Percentiles rank a stretch among this genome's conserved stretches.
These are phyloP conservation scores for Hydnum rufescens DNA, from an alignment of 768 basidiomycete species.

Conservation along the genomic window DNA sequence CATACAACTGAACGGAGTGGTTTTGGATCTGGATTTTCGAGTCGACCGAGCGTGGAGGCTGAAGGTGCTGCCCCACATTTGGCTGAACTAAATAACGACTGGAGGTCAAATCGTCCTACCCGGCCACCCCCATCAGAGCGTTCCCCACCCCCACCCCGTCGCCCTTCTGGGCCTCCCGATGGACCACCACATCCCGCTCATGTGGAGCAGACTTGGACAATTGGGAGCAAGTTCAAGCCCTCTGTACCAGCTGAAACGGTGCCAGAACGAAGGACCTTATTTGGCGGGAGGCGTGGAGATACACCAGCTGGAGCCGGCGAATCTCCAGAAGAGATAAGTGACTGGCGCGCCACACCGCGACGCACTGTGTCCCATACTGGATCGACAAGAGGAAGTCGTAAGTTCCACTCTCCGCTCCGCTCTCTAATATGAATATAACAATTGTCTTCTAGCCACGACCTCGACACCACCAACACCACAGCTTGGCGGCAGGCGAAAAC, in stretches of 20 bases:
- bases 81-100: constrained; percentile 46
- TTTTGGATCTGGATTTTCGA: constrained; percentile 7
- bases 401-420: constrained; percentile 13
- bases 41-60: constrained; percentile 15
- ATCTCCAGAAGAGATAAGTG: constrained; percentile 16
- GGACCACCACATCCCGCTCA: constrained; percentile 34
- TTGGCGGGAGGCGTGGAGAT: constrained; percentile 14
- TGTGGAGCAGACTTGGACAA: constrained; percentile 58
- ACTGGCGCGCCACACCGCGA: constrained; percentile 42
- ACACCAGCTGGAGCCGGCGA: constrained; percentile 13
- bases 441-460: constrained; percentile 28
- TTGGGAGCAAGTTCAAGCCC: constrained; percentile 50
- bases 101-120: constrained; percentile 38
- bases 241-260: constrained; percentile 15
- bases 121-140: constrained; percentile 7
- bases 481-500: constrained; percentile 43
- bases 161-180: constrained; percentile 33
- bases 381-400: constrained; percentile 14
- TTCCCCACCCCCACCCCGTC: constrained; percentile 22
- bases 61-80: constrained; percentile 23
- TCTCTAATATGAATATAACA: not conserved
- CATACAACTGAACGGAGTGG: not conserved
- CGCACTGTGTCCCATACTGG: not conserved
- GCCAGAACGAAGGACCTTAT: constrained; percentile 11
- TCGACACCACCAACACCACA: constrained; percentile 74